Base-by-base conservation (phyloP, 139 green algal genomes). In the Coccomyxa sp. region DNA sequence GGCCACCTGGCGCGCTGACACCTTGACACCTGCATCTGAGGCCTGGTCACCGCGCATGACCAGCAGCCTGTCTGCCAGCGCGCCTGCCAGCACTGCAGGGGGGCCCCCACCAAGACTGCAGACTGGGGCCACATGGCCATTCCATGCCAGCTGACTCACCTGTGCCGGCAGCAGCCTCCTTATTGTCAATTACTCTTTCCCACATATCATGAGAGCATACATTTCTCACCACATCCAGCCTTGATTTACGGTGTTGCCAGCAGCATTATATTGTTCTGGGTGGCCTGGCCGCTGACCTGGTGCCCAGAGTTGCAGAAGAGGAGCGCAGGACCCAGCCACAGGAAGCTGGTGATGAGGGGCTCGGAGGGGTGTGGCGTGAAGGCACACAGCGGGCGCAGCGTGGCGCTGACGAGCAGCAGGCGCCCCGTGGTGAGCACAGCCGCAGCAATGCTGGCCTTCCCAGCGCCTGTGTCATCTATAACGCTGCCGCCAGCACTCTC, bases 301-400 rank as follows among this genome's bases (percentile, higher is more conserved):
- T 85, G 77, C 0, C 23, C 81, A 67, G 67, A 74, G 21, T 86
- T 90, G 76, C 59, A 82, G 58, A 90, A 79, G 31, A 92, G 83
- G 79, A 92, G 80, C 4, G 89, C 88, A 18, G 89, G 89, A 0
- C 89, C 89, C 18, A 91, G 57, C 89, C 89, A 92, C 14, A 92
- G 84, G 28, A 71, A 81, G 75, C 82, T 87, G 60, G 85, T 86
- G 58, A 87, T 83, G 74, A 74, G 77, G 38, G 83, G 81, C 51
- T 60, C 59, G 28, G 79, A 81, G 0, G 38, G 51, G 45, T 67
- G 28, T 0, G 84, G 45, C 11, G 57, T n/a, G 12, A 77, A 68
- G 18, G 82, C 79, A 13, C 78, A 84, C 68, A 92, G 68, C 31
- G 88, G 58, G 4, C 28, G 38, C 21, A 92, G 84, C 12, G 83